phyloP scores from a whole-genome alignment of 2,329 filamentous ascomycete species.

The Claviceps sp. region DNA sequence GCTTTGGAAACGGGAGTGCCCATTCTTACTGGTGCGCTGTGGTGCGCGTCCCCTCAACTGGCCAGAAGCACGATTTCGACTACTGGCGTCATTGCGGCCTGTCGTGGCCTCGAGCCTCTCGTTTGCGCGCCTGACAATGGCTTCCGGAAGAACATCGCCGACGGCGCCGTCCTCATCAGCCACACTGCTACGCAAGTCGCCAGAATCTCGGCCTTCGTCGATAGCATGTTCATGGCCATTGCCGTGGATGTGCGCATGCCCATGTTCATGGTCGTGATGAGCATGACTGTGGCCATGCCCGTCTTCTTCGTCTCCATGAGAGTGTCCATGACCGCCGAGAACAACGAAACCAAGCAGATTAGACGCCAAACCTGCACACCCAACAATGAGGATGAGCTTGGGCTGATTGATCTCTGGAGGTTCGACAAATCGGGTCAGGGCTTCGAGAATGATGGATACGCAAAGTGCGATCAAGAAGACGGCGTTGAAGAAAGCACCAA shows the following conservation, averaged over 20 bases:
- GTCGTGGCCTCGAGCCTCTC: constrained; percentile 18
- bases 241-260: constrained; percentile 25
- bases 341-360: constrained; percentile 83
- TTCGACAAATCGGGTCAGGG: constrained; percentile 81
- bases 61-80: constrained; percentile 17
- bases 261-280: constrained; percentile 28
- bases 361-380: constrained; percentile 69
- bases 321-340: constrained; percentile 86
- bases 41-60: constrained; percentile 27
- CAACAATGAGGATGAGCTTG: constrained; percentile 77
- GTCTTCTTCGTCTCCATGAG: constrained; percentile 48
- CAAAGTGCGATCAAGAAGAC: constrained; percentile 95
- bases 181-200: constrained; percentile 23
- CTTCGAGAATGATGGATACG: constrained; percentile 91
- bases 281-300: constrained; percentile 38
- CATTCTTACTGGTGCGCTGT: constrained; percentile 33
- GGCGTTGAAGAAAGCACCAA: constrained; percentile 92
- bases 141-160: constrained; percentile 50
- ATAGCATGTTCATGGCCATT: constrained; percentile 26
- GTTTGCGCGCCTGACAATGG: constrained; percentile 37
- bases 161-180: constrained; percentile 46
- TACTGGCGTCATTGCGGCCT: constrained; percentile 15
- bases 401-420: constrained; percentile 79
- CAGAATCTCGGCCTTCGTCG: constrained; percentile 37
- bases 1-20: constrained; percentile 47